phyloP scores from a whole-genome alignment of 139 green algal genomes.

The Trebouxia sp. region DNA sequence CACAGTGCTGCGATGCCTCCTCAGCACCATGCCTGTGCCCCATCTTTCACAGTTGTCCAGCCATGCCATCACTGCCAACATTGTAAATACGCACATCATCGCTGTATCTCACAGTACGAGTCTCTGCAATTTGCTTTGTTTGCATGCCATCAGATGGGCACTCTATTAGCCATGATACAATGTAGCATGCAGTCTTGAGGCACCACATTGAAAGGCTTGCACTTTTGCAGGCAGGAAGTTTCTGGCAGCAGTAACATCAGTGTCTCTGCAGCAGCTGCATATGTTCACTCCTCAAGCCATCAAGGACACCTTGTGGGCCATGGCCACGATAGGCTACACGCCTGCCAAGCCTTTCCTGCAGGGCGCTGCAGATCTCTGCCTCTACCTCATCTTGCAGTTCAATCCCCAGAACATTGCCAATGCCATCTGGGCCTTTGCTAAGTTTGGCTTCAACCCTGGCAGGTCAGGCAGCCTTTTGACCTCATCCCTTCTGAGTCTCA shows the following conservation, averaged over 20 bases:
- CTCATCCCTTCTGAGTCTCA: background rate
- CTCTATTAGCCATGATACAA: no score
- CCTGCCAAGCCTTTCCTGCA: slow-evolving; percentile 25
- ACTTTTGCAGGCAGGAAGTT: slow-evolving; percentile 5
- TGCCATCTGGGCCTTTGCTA: slow-evolving; percentile 29
- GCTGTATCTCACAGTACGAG: no score
- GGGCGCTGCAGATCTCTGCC: slow-evolving; percentile 13
- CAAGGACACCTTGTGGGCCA: slow-evolving; percentile 28
- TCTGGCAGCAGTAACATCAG: slow-evolving; percentile 17
- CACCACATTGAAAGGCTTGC: background rate
- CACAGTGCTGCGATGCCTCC: background rate
- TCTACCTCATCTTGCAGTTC: slow-evolving; percentile 23
- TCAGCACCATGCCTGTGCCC: background rate
- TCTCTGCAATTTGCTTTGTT: no score
- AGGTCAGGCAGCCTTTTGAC: background rate
- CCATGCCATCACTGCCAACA: no score
- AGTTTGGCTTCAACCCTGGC: slow-evolving; percentile 29
- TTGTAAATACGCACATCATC: no score
- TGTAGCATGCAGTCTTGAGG: no score
- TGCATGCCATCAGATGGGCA: background rate
- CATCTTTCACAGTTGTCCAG: no score
- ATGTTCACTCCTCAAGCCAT: slow-evolving; percentile 24
- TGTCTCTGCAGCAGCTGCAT: background rate
- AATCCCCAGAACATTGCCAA: slow-evolving; percentile 31
- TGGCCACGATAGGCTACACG: slow-evolving; percentile 24